These are phyloP conservation scores for Chloropicon primus DNA, from an alignment of 139 green algal species.

Conservation along the genomic window DNA sequence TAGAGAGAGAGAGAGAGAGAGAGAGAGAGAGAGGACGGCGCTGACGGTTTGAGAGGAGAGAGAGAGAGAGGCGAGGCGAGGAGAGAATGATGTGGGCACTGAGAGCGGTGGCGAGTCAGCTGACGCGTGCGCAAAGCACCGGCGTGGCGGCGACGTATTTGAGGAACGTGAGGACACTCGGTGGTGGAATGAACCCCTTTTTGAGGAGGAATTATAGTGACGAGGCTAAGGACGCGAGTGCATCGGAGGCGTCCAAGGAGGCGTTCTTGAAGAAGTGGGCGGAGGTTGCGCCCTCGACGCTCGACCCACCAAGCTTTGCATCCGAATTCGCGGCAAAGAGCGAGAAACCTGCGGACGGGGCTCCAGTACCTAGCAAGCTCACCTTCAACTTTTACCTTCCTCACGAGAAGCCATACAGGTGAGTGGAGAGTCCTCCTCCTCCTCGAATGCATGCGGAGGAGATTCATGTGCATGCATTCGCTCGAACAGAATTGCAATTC, in stretches of 20 bases:
- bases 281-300: background rate
- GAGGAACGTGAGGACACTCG: background rate
- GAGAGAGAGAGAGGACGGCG: too few relatives aligned
- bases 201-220: too few relatives aligned
- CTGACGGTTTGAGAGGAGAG: too few relatives aligned
- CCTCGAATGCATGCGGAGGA: too few relatives aligned
- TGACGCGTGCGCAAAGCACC: background rate
- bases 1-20: too few relatives aligned
- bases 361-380: constrained; percentile 48
- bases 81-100: background rate
- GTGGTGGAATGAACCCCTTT: too few relatives aligned
- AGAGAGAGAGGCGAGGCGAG: too few relatives aligned
- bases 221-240: background rate
- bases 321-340: background rate
- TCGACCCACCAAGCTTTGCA: background rate
- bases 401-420: constrained; percentile 30
- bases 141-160: background rate
- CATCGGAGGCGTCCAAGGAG: too few relatives aligned
- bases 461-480: too few relatives aligned
- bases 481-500: too few relatives aligned
- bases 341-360: background rate
- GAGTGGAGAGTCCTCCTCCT: constrained; percentile 2
- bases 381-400: constrained; percentile 71
- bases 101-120: background rate
- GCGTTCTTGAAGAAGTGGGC: background rate